A percentile compares a stretch with the other conserved stretches of the same genome.
These are phyloP conservation scores for Capsicum pubescens DNA, from an alignment of 257 asterid species.

Conservation along the genomic window DNA sequence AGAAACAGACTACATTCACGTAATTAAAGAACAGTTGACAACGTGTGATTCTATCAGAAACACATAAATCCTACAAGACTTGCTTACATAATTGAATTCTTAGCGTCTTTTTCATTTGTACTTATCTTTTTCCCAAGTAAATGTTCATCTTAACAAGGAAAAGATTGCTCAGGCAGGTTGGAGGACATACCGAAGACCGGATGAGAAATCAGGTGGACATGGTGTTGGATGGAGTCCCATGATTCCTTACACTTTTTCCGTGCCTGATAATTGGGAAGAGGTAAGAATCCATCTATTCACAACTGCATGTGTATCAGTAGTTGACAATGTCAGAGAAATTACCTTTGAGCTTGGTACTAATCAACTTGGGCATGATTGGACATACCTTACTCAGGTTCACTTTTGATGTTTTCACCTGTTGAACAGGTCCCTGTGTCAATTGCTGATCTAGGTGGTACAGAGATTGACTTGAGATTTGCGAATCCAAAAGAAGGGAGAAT, in stretches of 20 bases:
- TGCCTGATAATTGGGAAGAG: slow-evolving; percentile 89
- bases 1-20: background rate
- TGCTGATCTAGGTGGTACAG: slow-evolving; percentile 98
- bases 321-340: background rate
- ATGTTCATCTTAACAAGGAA: slow-evolving; percentile 46
- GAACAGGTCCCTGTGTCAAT: slow-evolving; percentile 94
- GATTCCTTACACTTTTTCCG: slow-evolving; percentile 77
- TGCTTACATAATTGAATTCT: background rate
- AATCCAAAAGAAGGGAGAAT: slow-evolving; percentile 83
- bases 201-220: slow-evolving; percentile 95
- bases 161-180: slow-evolving; percentile 93
- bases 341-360: background rate
- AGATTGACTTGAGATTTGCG: slow-evolving; percentile 88
- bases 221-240: slow-evolving; percentile 99
- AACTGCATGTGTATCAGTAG: background rate
- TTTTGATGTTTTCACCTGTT: slow-evolving; percentile 16
- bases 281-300: slow-evolving; percentile 36
- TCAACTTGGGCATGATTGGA: background rate
- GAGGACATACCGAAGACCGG: slow-evolving; percentile 95
- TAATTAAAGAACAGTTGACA: background rate
- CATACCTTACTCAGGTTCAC: slow-evolving; percentile 20
- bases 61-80: background rate
- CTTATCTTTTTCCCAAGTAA: slow-evolving; percentile 25
- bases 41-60: background rate
- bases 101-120: background rate